These are phyloP conservation scores for Leishmania mexicana DNA, from an alignment of 208 protist genomes.

Conservation along the genomic window DNA sequence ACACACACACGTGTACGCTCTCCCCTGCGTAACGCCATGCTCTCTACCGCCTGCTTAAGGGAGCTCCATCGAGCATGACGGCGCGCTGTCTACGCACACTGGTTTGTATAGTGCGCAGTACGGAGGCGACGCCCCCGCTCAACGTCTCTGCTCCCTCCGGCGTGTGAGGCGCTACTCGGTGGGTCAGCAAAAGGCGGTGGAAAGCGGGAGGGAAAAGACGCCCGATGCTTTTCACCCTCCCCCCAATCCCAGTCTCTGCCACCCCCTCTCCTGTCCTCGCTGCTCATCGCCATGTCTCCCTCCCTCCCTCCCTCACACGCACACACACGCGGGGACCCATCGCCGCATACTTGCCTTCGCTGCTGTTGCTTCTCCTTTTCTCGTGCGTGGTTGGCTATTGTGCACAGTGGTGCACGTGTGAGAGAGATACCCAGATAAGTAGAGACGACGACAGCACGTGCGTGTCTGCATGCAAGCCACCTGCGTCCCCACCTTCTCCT, in stretches of 20 bases:
- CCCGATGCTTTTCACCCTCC: neutral
- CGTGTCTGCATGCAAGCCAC: neutral
- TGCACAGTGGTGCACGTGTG: neutral
- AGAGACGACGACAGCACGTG: neutral
- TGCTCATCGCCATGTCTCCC: neutral
- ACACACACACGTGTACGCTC: neutral
- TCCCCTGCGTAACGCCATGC: neutral
- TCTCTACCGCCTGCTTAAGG: neutral
- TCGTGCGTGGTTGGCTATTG: neutral
- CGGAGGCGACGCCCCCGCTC: neutral
- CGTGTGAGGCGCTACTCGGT: neutral
- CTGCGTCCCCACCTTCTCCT: neutral
- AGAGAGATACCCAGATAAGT: neutral
- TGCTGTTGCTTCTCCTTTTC: neutral
- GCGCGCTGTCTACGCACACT: neutral
- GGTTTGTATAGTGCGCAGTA: neutral
- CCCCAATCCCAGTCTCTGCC: neutral
- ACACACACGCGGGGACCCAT: neutral
- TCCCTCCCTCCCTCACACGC: neutral
- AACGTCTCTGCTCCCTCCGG: neutral
- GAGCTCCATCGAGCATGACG: neutral
- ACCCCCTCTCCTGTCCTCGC: neutral
- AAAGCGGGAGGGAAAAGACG: neutral
- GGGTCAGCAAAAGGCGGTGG: neutral
- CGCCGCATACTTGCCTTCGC: neutral